Percentiles rank a stretch among this genome's conserved stretches.
These are phyloP conservation scores for Vaccinium darrowii DNA, from an alignment of 148 eudicot species.

Conservation along the genomic window DNA sequence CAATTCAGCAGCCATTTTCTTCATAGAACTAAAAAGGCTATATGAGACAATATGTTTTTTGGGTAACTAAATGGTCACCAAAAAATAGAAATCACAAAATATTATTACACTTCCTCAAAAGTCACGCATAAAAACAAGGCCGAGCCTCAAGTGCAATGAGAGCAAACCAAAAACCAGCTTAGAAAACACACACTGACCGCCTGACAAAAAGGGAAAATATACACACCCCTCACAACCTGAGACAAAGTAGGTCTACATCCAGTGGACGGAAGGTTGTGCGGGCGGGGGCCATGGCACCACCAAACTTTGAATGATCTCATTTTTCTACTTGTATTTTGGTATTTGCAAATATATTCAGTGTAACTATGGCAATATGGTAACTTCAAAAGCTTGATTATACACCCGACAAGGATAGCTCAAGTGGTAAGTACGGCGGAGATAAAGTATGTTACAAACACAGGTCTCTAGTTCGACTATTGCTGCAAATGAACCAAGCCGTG, in stretches of 20 bases:
- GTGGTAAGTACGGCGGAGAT: too few species aligned
- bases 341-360: not conserved
- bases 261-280: not conserved
- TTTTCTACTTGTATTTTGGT: not conserved
- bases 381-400: not conserved
- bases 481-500: too few species aligned
- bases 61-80: not conserved
- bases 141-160: not conserved
- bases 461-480: too few species aligned
- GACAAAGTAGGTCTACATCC: not conserved
- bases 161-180: not conserved
- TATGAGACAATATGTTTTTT: not conserved
- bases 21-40: not conserved
- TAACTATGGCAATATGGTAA: not conserved
- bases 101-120: not conserved
- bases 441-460: too few species aligned
- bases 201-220: not conserved
- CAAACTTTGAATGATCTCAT: not conserved
- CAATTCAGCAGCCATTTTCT: slow-evolving; percentile 7
- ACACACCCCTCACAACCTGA: not conserved
- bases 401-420: too few species aligned
- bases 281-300: not conserved
- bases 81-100: not conserved
- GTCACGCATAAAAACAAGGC: not conserved
- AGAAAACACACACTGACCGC: not conserved